Conservation (phyloP, 108 stramenopile genomes). For the Epithemia pelagica region DNA sequence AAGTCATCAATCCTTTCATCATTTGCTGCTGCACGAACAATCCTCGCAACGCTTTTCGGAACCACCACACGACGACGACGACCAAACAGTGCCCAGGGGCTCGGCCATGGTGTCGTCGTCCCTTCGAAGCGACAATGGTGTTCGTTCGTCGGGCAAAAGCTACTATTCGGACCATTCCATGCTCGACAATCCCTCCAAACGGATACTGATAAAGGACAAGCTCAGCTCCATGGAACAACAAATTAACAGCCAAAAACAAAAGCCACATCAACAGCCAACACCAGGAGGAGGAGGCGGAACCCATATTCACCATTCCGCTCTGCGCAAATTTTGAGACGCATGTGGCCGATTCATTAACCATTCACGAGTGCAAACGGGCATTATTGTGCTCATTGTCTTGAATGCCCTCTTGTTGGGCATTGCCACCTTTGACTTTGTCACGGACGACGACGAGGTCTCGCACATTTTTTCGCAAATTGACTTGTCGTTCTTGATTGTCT, state of each 20-base stretch:
- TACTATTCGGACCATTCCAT: too few species aligned
- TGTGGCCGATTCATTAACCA: slow-evolving; percentile 4
- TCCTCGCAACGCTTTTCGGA: neutral
- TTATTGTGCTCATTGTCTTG: slow-evolving; percentile 26
- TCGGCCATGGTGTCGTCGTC: neutral
- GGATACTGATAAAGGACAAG: too few species aligned
- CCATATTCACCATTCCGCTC: neutral
- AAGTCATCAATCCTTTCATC: neutral
- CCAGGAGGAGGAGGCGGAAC: neutral
- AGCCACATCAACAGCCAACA: neutral
- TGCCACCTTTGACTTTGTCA: slow-evolving; percentile 41
- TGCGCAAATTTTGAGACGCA: neutral
- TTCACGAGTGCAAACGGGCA: neutral
- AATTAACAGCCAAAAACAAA: neutral
- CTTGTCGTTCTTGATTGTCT: slow-evolving; percentile 28
- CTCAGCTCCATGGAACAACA: neutral
- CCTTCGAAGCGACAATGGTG: neutral
- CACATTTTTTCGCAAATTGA: slow-evolving; percentile 18
- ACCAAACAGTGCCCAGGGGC: neutral
- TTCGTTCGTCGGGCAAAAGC: neutral
- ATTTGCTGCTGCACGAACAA: neutral
- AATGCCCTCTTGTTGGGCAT: slow-evolving; percentile 40
- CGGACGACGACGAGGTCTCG: slow-evolving; percentile 15
- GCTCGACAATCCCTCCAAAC: too few species aligned
- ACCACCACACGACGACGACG: neutral